Base-by-base conservation (phyloP, 2,329 filamentous ascomycete genomes). In the Xylaria sp. region DNA sequence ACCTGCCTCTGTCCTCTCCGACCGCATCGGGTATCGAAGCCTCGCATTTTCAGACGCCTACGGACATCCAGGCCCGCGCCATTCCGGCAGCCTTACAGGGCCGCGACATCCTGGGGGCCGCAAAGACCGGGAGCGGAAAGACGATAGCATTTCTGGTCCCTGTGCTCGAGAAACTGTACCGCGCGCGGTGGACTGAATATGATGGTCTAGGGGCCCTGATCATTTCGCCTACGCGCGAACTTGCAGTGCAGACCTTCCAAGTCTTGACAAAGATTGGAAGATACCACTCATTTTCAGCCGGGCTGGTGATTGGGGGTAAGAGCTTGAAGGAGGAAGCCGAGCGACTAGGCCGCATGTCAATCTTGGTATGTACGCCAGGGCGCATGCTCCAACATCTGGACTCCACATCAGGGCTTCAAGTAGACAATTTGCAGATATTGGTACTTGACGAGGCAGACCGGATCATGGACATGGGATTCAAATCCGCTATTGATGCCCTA, bases 381-480 rank as follows among this genome's bases (percentile, higher is more conserved):
- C 89, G 96, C 43, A 97, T 99, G 87, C 83, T 98, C 74, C 96
- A 99, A 81, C 96, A 99, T 80, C 85, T 99, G 76, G 95, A 97
- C 77, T 94, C 98, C 83, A 98, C 95, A 0, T 93, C 94, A 0
- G 90, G 91, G 20, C 92, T 99, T 78, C 94, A 95, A 72, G 92
- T 95, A 71, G 92, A 96, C 79, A 96, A 97, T 78, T 80, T 99
- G 72, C 93, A 97, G 82, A 92, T 99, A 79, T 84, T 99, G 60
- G 94, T 99, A 0, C 85, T 99, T 66, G 96, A 99, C 76, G 96
- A 99, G 80, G 96, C 96, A 2, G 96, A 99, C 80, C 89, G 96
- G 48, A 98, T 98, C 77, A 90, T 99, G 87, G 96, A 99, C 78
- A 96, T 98, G 94, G 96, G 96, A 5, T 99, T 99, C 79, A 91